phyloP scores from a whole-genome alignment of 441 rosid genomes.

The Gossypium davidsonii region DNA sequence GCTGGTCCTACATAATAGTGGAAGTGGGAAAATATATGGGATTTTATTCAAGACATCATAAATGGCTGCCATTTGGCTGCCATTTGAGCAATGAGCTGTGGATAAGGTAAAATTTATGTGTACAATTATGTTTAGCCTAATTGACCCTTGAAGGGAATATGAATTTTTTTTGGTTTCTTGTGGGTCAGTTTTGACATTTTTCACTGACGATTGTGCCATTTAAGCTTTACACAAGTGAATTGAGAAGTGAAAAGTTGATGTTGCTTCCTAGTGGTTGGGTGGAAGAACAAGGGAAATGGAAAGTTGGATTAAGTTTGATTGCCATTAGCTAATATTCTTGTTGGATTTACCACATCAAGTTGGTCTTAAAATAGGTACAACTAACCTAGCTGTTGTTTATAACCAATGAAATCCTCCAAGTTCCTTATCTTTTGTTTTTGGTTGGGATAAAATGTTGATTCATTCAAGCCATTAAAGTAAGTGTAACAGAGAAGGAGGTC shows the following conservation, averaged over 20 bases:
- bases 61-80: slow-evolving; percentile 9
- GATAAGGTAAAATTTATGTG: not conserved
- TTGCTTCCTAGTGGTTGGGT: not conserved
- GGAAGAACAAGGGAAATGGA: too few species aligned
- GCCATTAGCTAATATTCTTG: too few species aligned
- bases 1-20: not conserved
- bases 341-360: too few species aligned
- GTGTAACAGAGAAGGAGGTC: too few species aligned
- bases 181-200: not conserved
- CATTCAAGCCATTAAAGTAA: too few species aligned
- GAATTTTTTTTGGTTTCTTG: not conserved
- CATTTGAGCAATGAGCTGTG: slow-evolving; percentile 4
- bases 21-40: not conserved
- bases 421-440: too few species aligned
- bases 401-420: too few species aligned
- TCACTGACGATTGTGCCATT: not conserved
- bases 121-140: slow-evolving; percentile 1
- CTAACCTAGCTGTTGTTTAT: too few species aligned
- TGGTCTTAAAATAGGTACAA: too few species aligned
- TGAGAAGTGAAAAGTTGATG: not conserved
- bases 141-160: not conserved
- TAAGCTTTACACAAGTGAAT: not conserved
- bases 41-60: not conserved
- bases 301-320: too few species aligned
- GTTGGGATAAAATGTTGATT: too few species aligned